Base-by-base conservation (phyloP, 352 stramenopile species). In the Lagenidium giganteum region DNA sequence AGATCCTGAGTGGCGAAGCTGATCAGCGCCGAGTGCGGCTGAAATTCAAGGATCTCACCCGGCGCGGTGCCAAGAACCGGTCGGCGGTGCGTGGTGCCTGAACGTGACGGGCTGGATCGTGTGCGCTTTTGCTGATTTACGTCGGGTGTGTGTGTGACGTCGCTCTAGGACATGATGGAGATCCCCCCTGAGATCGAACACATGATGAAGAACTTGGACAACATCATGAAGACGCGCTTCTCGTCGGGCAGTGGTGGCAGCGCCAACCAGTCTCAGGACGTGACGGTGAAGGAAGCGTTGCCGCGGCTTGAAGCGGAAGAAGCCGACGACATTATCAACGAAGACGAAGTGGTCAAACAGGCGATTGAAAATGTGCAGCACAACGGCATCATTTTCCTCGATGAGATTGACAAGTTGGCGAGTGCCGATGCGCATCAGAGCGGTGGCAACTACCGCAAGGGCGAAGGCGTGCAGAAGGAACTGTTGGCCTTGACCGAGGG, bases 341-440 rank as follows among this genome's bases (percentile, higher is more conserved):
- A 92, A 13, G 74, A 87, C 22, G 71, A 87, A 24, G 70, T 92
- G 20, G 61, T 92, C 26, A 79, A 86, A 53, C 66, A 56, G 5
- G 79, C 79, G 4, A 54, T 92, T 32, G 74, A 89, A 45, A 86
- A 83, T 44, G 96, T 98, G 33, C 95, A 99, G 68, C 85, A 98
- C 67, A 96, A 94, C 51, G 97, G 97, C 20, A 99, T 99, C 64
- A 95, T 99, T 20, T 99, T 99, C 57, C 95, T 99, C 45, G 97
- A 99, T 71, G 97, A 99, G 64, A 98, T 99, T 41, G 96, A 99
- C 70, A 99, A 99, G 70, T 95, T 99, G 36, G 96, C 95, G 30
- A 92, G 74, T 31, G 66, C 79, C 20, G 80, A 88, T 39, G 92
- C 98, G 38, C 74, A 83, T 39, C 74, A 73, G 11, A 73, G 87